phyloP scores from a whole-genome alignment of 2,329 filamentous ascomycete genomes.

The Colletotrichum eremochloae region DNA sequence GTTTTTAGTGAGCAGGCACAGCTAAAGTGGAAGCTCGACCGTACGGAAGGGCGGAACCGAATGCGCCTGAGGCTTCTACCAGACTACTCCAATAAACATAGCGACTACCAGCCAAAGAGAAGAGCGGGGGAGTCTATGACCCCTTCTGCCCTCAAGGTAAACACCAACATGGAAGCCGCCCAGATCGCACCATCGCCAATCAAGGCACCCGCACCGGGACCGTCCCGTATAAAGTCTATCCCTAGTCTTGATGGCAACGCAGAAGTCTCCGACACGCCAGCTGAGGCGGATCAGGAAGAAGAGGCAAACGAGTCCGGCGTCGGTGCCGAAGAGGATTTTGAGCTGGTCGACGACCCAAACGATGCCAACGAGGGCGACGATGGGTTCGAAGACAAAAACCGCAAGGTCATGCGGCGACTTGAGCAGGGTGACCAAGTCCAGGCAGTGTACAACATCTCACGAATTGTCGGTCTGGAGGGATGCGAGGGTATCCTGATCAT shows the following conservation, averaged over 20 bases:
- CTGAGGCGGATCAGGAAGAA: conserved; percentile 47
- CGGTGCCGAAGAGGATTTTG: conserved; percentile 88
- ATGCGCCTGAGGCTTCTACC: conserved; percentile 92
- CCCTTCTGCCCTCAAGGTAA: conserved; percentile 42
- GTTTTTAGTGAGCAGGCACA: conserved; percentile 77
- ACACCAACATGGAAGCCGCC: conserved; percentile 39
- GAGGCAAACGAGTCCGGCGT: conserved; percentile 48
- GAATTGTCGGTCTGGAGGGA: conserved; percentile 92
- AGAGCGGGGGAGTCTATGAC: conserved; percentile 55
- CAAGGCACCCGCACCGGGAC: conserved; percentile 45
- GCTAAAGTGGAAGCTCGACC: conserved; percentile 90
- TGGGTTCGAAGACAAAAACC: conserved; percentile 95
- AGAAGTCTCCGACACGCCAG: conserved; percentile 37
- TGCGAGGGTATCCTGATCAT: conserved; percentile 94
- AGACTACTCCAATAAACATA: conserved; percentile 76
- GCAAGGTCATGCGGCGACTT: conserved; percentile 95
- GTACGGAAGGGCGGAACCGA: conserved; percentile 94
- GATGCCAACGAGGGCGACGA: conserved; percentile 80
- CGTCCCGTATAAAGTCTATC: conserved; percentile 43
- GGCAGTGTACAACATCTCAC: conserved; percentile 93
- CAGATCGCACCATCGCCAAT: conserved; percentile 41
- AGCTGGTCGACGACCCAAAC: conserved; percentile 93
- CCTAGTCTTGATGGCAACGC: conserved; percentile 37
- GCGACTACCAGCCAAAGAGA: conserved; percentile 88
- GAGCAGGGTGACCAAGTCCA: conserved; percentile 93